Conservation (phyloP, 768 basidiomycete genomes). For the Leccinum boreale region DNA sequence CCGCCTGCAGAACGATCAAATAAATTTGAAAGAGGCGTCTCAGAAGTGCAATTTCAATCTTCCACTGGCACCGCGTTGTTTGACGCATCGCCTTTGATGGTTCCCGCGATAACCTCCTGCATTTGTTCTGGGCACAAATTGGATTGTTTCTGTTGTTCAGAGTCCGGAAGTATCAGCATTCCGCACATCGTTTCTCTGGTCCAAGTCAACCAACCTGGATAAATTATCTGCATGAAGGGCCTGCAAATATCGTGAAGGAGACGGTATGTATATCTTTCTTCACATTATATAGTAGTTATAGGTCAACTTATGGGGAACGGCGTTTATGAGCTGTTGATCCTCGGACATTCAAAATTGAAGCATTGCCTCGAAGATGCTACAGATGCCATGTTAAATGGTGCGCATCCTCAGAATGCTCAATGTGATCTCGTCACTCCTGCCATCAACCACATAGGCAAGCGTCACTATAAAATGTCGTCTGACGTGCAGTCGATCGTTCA, state of each 20-base stretch:
- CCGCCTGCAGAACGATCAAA: not conserved
- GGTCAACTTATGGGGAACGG: not conserved
- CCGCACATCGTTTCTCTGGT: not conserved
- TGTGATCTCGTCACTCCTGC: not conserved
- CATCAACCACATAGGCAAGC: not conserved
- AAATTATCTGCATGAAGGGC: not conserved
- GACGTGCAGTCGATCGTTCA: not conserved
- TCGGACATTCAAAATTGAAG: not conserved
- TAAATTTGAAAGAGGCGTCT: not conserved
- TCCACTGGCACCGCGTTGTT: not conserved
- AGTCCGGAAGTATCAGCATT: not conserved
- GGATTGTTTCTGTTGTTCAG: not conserved
- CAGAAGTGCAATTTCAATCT: not conserved
- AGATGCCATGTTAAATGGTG: not conserved
- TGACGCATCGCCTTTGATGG: not conserved
- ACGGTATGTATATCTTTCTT: not conserved
- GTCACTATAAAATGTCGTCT: not conserved
- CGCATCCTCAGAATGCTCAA: not conserved
- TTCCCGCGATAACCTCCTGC: not conserved
- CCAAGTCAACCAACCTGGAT: not conserved
- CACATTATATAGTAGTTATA: not conserved
- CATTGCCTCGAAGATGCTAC: not conserved
- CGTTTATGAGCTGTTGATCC: not conserved
- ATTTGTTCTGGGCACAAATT: not conserved
- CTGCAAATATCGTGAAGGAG: not conserved